Percentiles rank a stretch among this genome's conserved stretches.
These are phyloP conservation scores for Petunia secreta DNA, from an alignment of 257 asterid species.

Conservation along the genomic window DNA sequence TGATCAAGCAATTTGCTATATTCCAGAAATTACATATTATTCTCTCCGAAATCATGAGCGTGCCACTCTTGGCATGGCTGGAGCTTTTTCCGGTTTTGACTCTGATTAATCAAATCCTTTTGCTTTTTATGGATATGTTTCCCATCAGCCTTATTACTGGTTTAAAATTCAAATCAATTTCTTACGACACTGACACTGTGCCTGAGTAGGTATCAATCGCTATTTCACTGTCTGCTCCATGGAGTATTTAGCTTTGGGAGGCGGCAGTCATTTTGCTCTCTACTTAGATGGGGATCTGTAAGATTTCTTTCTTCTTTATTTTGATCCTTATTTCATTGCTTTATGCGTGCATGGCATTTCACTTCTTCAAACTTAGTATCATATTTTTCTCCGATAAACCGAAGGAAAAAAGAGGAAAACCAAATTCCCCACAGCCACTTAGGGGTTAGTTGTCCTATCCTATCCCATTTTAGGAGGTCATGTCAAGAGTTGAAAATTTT, in stretches of 20 bases:
- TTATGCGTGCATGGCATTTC: neutral
- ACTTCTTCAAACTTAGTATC: neutral
- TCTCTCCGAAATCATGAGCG: neutral
- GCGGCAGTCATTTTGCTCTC: slow-evolving; percentile 90
- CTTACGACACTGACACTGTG: slow-evolving; percentile 27
- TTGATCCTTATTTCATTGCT: neutral
- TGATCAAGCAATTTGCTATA: neutral
- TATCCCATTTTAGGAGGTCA: neutral
- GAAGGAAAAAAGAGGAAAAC: slow-evolving; percentile 5
- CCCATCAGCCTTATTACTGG: neutral
- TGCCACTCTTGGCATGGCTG: neutral
- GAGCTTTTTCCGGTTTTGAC: neutral
- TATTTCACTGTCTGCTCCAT: slow-evolving; percentile 79
- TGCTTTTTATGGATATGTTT: neutral
- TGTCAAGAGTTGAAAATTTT: neutral
- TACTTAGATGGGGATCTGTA: slow-evolving; percentile 91
- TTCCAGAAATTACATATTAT: slow-evolving; percentile 14
- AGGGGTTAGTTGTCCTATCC: neutral
- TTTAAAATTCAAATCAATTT: slow-evolving; percentile 13
- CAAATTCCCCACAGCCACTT: neutral
- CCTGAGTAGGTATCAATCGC: slow-evolving; percentile 68
- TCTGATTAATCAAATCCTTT: slow-evolving; percentile 8
- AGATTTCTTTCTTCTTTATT: slow-evolving; percentile 37
- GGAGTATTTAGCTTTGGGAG: slow-evolving; percentile 90
- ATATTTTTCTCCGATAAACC: neutral